phyloP scores from a whole-genome alignment of 108 stramenopile species.

The Nitzschia putrida region DNA sequence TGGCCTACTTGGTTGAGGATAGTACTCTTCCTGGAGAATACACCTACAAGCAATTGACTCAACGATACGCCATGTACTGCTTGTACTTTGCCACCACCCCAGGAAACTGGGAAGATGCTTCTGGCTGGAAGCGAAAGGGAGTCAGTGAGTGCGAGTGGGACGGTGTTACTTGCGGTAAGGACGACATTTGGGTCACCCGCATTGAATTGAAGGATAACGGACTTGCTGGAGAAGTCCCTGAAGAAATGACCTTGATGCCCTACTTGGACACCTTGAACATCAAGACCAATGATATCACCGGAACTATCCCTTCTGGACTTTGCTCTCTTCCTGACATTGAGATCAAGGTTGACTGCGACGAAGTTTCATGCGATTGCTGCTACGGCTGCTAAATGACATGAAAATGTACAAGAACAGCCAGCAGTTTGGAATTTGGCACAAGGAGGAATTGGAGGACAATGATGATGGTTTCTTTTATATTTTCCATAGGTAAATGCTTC shows the following conservation, averaged over 20 bases:
- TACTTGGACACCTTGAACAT: conserved; percentile 56
- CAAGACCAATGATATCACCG: conserved; percentile 52
- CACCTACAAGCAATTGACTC: conserved; percentile 6
- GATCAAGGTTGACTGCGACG: conserved; percentile 9
- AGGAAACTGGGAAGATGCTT: background rate
- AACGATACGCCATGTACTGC: conserved; percentile 20
- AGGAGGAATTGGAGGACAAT: no score
- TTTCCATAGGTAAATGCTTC: no score
- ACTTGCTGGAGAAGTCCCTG: conserved; percentile 48
- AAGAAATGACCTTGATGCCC: conserved; percentile 40
- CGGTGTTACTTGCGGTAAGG: conserved; percentile 1
- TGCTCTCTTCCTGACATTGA: conserved; percentile 2
- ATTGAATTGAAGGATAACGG: conserved; percentile 4
- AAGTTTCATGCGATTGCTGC: conserved; percentile 1
- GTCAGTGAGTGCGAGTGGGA: conserved; percentile 10
- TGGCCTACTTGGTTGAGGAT: conserved; percentile 3
- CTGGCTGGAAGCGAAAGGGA: conserved; percentile 17
- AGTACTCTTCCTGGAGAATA: background rate
- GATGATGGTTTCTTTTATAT: no score
- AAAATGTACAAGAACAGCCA: no score
- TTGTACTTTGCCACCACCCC: conserved; percentile 7
- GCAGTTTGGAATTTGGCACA: no score
- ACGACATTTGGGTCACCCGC: background rate
- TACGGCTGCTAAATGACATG: background rate
- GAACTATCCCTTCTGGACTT: background rate